A percentile compares a stretch with the other conserved stretches of the same genome.
Evolutionary conservation across 73 alveolate species (phyloP).

Genomic region (Paraurostyla sp.): DNA sequence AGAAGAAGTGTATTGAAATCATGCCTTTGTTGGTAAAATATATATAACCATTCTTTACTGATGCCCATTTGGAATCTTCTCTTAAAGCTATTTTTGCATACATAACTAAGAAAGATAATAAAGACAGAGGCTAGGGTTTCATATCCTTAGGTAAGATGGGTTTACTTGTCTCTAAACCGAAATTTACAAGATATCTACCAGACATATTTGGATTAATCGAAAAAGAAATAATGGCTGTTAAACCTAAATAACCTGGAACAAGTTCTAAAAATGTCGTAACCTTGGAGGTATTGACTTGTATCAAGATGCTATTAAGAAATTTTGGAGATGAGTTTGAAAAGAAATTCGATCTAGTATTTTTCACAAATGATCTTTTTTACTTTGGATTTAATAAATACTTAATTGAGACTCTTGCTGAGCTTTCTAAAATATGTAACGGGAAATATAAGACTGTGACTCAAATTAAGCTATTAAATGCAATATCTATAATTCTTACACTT

Average conservation of each 20-base stretch:
- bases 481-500: conserved; percentile 55
- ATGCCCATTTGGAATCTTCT: conserved; percentile 9
- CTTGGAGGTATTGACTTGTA: conserved; percentile 51
- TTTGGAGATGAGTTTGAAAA: conserved; percentile 59
- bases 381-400: conserved; percentile 56
- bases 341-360: conserved; percentile 44
- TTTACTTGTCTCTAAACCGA: conserved; percentile 7
- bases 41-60: conserved; percentile 26
- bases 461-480: conserved; percentile 65
- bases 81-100: conserved; percentile 25
- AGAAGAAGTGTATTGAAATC: conserved; percentile 50
- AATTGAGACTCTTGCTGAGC: conserved; percentile 65
- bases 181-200: not conserved
- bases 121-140: conserved; percentile 65
- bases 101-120: conserved; percentile 35
- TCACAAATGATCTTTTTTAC: conserved; percentile 60
- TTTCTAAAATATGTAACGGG: conserved; percentile 56
- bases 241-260: not conserved
- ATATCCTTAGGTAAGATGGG: conserved; percentile 52
- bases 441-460: conserved; percentile 53
- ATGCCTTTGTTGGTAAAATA: conserved; percentile 44
- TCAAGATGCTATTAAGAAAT: conserved; percentile 47
- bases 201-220: conserved; percentile 7
- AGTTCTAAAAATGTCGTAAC: not conserved
- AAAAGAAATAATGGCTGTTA: conserved; percentile 41